Evolutionary conservation across 2,329 filamentous ascomycete genomes (phyloP).

Genomic region (Cercospora sp.): DNA sequence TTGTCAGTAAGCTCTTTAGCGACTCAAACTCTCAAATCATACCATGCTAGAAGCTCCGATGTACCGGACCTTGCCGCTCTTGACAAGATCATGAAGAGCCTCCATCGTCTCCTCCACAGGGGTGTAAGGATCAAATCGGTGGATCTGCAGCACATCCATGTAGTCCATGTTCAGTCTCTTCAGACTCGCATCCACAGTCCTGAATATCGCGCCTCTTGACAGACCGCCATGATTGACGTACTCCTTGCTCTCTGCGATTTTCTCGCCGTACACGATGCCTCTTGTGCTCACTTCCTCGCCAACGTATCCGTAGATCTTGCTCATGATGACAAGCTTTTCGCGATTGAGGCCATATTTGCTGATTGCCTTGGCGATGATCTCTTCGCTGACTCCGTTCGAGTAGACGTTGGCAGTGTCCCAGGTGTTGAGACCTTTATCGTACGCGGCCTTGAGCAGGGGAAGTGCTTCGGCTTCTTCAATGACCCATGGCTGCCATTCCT

Average conservation of each 20-base stretch:
- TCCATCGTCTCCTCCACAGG: conserved; percentile 63
- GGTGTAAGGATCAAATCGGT: conserved; percentile 57
- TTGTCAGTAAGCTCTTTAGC: conserved; percentile 37
- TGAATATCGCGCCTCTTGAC: conserved; percentile 64
- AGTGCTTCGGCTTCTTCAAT: conserved; percentile 44
- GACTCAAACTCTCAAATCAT: not conserved
- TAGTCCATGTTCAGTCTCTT: conserved; percentile 56
- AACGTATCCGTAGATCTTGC: conserved; percentile 61
- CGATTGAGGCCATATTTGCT: conserved; percentile 66
- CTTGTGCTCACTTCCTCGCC: conserved; percentile 28
- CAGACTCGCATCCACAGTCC: conserved; percentile 62
- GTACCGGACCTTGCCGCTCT: conserved; percentile 49
- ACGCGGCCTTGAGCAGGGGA: conserved; percentile 63
- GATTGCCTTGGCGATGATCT: conserved; percentile 66
- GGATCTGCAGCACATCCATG: conserved; percentile 63
- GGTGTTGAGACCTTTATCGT: conserved; percentile 63
- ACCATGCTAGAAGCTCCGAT: not conserved
- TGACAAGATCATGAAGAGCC: conserved; percentile 56
- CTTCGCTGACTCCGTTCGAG: conserved; percentile 64
- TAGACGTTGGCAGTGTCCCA: conserved; percentile 60
- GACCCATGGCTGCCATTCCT: conserved; percentile 44
- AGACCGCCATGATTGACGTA: conserved; percentile 56
- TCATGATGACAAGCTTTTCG: conserved; percentile 64
- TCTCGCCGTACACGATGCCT: conserved; percentile 16
- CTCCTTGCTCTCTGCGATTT: conserved; percentile 18